A percentile compares a stretch with the other conserved stretches of the same genome.
Evolutionary conservation across 805 yeast species (phyloP).

Genomic region (Dipodascopsis tothii): DNA sequence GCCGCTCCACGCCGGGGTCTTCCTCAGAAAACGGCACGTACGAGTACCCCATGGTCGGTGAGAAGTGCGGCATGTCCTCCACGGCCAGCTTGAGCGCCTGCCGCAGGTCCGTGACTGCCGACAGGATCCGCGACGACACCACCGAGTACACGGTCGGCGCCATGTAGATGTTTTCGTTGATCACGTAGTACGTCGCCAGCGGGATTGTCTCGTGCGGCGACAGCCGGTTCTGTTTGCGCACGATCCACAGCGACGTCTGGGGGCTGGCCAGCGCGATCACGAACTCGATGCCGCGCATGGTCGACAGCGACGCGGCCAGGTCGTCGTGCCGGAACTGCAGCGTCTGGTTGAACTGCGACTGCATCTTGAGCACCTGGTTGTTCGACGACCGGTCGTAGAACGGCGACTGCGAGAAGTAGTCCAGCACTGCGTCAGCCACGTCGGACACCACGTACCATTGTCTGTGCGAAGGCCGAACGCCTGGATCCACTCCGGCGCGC

Average conservation of each 20-base stretch:
- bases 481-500: constrained; percentile 95
- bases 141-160: constrained; percentile 72
- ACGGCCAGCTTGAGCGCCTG: constrained; percentile 36
- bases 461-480: constrained; percentile 72
- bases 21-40: constrained; percentile 30
- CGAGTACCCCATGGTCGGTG: constrained; percentile 55
- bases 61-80: constrained; percentile 41
- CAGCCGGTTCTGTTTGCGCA: constrained; percentile 68
- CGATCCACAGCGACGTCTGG: constrained; percentile 81
- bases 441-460: constrained; percentile 40
- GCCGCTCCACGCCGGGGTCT: constrained; percentile 4
- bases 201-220: constrained; percentile 46
- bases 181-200: constrained; percentile 72
- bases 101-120: constrained; percentile 40
- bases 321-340: constrained; percentile 34
- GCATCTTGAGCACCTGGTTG: constrained; percentile 93
- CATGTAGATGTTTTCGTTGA: constrained; percentile 88
- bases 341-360: constrained; percentile 67
- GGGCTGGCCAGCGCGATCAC: constrained; percentile 67
- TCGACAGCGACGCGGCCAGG: constrained; percentile 52
- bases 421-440: constrained; percentile 42
- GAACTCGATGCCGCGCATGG: constrained; percentile 82
- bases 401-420: constrained; percentile 88
- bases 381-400: constrained; percentile 90
- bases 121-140: constrained; percentile 59